Conservation (phyloP, 2,329 filamentous ascomycete species). For the Exophiala dermatitidis region DNA sequence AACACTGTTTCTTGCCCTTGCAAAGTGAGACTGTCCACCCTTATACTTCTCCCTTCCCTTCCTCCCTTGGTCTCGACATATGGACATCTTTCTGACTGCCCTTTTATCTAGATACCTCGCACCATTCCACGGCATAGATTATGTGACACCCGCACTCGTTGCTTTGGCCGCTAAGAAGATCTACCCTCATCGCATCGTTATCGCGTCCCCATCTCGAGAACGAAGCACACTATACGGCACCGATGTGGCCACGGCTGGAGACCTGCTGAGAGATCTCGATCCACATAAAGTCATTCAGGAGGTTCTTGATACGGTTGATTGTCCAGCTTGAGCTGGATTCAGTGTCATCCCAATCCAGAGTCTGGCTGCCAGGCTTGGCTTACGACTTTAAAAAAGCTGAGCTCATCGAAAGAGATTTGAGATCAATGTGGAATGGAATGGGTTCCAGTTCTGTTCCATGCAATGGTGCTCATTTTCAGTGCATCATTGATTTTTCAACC, state of each 20-base stretch:
- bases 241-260: constrained; percentile 57
- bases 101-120: constrained; percentile 53
- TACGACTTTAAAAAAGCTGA: too few relatives aligned
- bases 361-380: too few relatives aligned
- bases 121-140: constrained; percentile 71
- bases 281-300: constrained; percentile 60
- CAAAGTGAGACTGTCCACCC: too few relatives aligned
- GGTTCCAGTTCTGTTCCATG: too few relatives aligned
- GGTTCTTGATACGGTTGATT: constrained; percentile 40
- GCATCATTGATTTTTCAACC: too few relatives aligned
- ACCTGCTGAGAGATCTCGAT: constrained; percentile 39
- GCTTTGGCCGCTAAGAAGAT: constrained; percentile 76
- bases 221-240: constrained; percentile 93
- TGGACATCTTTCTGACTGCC: neutral
- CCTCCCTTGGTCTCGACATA: too few relatives aligned
- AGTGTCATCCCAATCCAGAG: too few relatives aligned
- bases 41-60: too few relatives aligned
- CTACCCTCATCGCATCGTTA: constrained; percentile 73
- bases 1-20: constrained; percentile 63
- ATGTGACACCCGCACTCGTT: constrained; percentile 76
- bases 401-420: too few relatives aligned
- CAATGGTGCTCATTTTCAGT: too few relatives aligned
- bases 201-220: constrained; percentile 64
- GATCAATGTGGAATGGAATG: too few relatives aligned
- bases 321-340: constrained; percentile 19